Evolutionary conservation across 345 rosid genomes (phyloP).

Genomic region (Aegle marmelos): DNA sequence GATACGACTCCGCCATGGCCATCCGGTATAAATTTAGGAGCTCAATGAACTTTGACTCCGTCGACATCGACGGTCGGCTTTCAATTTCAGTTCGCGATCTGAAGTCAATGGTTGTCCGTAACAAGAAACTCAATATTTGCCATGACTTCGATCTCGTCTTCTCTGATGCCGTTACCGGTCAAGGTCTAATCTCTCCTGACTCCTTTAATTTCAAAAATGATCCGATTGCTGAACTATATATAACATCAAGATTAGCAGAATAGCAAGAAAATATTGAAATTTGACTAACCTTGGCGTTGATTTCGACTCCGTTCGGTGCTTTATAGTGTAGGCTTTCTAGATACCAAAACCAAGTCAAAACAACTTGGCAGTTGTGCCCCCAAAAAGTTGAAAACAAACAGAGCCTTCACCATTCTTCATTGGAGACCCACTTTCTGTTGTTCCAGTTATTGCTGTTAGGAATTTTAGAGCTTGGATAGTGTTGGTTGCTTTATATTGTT

Average conservation of each 20-base stretch:
- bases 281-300: background rate
- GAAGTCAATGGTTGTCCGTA: slow-evolving; percentile 32
- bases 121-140: slow-evolving; percentile 31
- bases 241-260: background rate
- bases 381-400: background rate
- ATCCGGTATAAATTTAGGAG: slow-evolving; percentile 43
- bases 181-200: slow-evolving; percentile 23
- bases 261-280: background rate
- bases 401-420: background rate
- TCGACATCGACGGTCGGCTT: slow-evolving; percentile 33
- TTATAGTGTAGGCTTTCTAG: background rate
- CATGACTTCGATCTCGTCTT: slow-evolving; percentile 39
- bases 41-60: slow-evolving; percentile 30
- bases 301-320: background rate
- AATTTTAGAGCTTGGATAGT: background rate
- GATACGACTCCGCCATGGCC: slow-evolving; percentile 28
- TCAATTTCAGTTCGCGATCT: slow-evolving; percentile 43
- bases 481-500: background rate
- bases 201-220: background rate
- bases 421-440: background rate
- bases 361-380: background rate
- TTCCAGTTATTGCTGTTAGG: background rate
- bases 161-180: slow-evolving; percentile 32
- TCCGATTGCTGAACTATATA: background rate
- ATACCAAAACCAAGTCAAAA: background rate